Evolutionary conservation across 2,329 filamentous ascomycete species (phyloP).

Genomic region (Colletotrichum somersetense): DNA sequence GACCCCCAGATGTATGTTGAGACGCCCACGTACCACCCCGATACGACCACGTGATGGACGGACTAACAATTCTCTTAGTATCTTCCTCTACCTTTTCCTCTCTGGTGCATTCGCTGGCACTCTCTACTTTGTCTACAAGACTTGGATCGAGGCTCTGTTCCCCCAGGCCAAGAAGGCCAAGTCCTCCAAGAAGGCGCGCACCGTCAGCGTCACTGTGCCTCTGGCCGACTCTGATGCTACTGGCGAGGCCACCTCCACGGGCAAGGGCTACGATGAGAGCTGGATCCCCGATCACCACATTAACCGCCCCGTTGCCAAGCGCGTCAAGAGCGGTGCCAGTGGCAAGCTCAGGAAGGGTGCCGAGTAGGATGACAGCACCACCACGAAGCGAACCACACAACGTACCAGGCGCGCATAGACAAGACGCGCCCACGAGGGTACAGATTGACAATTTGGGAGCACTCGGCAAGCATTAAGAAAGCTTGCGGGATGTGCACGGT

Average conservation of each 20-base stretch:
- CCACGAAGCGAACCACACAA: neutral
- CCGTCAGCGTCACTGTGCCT: constrained; percentile 71
- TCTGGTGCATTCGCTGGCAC: constrained; percentile 81
- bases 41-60: constrained; percentile 64
- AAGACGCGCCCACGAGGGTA: neutral
- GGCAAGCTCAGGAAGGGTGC: constrained; percentile 52
- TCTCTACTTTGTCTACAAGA: constrained; percentile 97
- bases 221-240: constrained; percentile 79
- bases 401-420: constrained; percentile 28
- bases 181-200: constrained; percentile 73
- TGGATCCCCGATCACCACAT: constrained; percentile 95
- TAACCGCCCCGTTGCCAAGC: constrained; percentile 82
- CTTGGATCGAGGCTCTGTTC: constrained; percentile 96
- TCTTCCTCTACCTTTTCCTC: constrained; percentile 97
- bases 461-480: constrained; percentile 3
- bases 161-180: constrained; percentile 83
- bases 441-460: neutral
- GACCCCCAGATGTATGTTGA: constrained; percentile 90
- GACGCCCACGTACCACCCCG: neutral
- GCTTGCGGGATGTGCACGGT: neutral
- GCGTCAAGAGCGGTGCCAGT: constrained; percentile 71
- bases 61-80: constrained; percentile 63
- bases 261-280: constrained; percentile 86
- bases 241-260: constrained; percentile 74
- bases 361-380: constrained; percentile 30